Base-by-base conservation (phyloP, 352 stramenopile genomes). In the Phytophthora boehmeriae region DNA sequence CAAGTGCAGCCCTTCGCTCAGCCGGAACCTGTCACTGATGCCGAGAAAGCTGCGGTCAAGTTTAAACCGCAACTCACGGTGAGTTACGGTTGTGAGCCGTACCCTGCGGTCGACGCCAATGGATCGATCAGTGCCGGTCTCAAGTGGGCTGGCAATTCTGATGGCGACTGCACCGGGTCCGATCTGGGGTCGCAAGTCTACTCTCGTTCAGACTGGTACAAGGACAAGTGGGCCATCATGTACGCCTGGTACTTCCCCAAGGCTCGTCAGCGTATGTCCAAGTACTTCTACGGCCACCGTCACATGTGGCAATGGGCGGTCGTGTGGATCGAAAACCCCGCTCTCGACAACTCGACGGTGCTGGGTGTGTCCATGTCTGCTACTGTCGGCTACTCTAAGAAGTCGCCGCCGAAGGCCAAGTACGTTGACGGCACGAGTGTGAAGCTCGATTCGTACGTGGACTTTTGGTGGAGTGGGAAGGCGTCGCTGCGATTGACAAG, bases 301-400 rank as follows among this genome's bases (percentile, higher is more conserved):
- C 66, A 81, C 44, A 66, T 71, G 53, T 80, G 72, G 72, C 65
- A 80, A 57, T 68, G 75, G 53, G 59, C 66, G 3, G 66, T 81
- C 6, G 70, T 78, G 5, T 82, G 73, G 73, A 68, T 73, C 42
- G 66, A 75, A 51, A 71, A 54, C 32, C 48, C 57, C 16, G 50
- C 58, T 23, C 19, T 30, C 0, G 53, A 36, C 17, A 73, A 71
- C 45, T 68, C 68, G 27, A 68, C 41, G 8, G 59, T 73, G 25
- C 42, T 48, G 17, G 62, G 55, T 0, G 55, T 69, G 4, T 69
- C 61, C 2, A 69, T 69, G 61, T 69, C 23, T 20, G 68, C 68
- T 1, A 54, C 55, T 49, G 59, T 70, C 53, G 63, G 68, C 2
- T 54, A 73, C 50, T 42, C 19, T 2, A 72, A 76, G 22, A 46